Evolutionary conservation across 1,284 basidiomycete genomes (phyloP), one percentile per base, ranked within the genome.

Genomic region (Fomitopsis schrenkii): DNA sequence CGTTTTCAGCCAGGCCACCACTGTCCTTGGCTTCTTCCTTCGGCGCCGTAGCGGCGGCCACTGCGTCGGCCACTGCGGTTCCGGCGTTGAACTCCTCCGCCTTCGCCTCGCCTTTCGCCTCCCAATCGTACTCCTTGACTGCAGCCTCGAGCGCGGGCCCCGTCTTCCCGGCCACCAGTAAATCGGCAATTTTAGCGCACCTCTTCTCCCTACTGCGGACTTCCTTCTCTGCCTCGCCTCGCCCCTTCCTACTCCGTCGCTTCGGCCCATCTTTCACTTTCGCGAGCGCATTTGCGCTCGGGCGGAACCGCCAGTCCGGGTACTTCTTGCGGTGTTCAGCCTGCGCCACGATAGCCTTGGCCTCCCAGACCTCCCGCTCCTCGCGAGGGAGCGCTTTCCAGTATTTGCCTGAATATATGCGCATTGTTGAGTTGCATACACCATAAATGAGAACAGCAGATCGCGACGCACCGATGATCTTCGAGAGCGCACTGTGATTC

Each of bases 311-410:
- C 87, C 89, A 91, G 72, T 90, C 85, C 0, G 89, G 89, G 71
- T 90, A 93, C 68, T 85, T 83, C 64, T 80, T 81, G 70, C 90
- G 81, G 72, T 94, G 92, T 70, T 92, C 90, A 4, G 83, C 87
- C 68, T 89, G 89, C 2, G 92, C 92, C 10, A 83, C 78, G 42
- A 83, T 79, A 4, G 91, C 91, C 69, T 90, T 85, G 30, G 83
- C 84, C 70, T 93, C 90, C 88, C 92, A 94, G 59, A 84, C 77
- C 63, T 83, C 80, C 56, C 86, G 80, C 69, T 91, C 86, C 61
- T 82, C 75, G 26, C 75, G 77, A n/a, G 86, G 75, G 0, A 88
- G 79, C 0, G 81, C 77, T 70, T 83, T 83, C 86, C 86, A 88
- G 64, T 80, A 84, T 75, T 82, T 81, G 58, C 86, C 84, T 82